Conservation (phyloP, 805 yeast genomes). For the Sugiyamaella floridensis region DNA sequence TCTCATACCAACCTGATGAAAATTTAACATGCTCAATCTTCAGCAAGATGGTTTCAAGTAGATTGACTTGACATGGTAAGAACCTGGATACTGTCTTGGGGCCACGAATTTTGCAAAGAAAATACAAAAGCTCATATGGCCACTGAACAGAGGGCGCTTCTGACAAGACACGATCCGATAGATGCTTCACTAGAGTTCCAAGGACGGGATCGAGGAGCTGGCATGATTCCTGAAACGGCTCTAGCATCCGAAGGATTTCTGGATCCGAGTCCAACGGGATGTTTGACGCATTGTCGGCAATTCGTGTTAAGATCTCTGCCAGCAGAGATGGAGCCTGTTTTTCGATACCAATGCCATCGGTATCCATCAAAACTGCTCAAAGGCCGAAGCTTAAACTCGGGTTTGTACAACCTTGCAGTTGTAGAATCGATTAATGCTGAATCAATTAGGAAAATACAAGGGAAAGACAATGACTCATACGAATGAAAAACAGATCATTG, state of each 20-base stretch:
- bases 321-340: slow-evolving; percentile 18
- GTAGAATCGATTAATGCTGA: too few relatives aligned
- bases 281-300: not conserved
- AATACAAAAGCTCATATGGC: slow-evolving; percentile 43
- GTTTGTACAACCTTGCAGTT: too few relatives aligned
- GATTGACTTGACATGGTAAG: slow-evolving; percentile 52
- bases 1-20: slow-evolving; percentile 38
- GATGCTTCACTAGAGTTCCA: slow-evolving; percentile 7
- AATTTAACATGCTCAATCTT: slow-evolving; percentile 18
- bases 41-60: slow-evolving; percentile 36
- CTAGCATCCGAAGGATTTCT: slow-evolving; percentile 8
- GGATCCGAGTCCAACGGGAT: not conserved
- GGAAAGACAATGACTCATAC: too few relatives aligned
- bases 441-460: too few relatives aligned
- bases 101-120: slow-evolving; percentile 58
- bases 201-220: slow-evolving; percentile 23
- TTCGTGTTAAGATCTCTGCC: slow-evolving; percentile 1
- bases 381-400: too few relatives aligned
- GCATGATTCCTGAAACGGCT: slow-evolving; percentile 23
- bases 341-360: slow-evolving; percentile 18
- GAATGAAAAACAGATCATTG: too few relatives aligned
- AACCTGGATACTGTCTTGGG: slow-evolving; percentile 52
- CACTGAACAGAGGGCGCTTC: slow-evolving; percentile 2
- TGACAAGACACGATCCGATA: not conserved
- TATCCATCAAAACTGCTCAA: not conserved